Conservation (phyloP, 345 rosid genomes). For the Boechera retrofracta region DNA sequence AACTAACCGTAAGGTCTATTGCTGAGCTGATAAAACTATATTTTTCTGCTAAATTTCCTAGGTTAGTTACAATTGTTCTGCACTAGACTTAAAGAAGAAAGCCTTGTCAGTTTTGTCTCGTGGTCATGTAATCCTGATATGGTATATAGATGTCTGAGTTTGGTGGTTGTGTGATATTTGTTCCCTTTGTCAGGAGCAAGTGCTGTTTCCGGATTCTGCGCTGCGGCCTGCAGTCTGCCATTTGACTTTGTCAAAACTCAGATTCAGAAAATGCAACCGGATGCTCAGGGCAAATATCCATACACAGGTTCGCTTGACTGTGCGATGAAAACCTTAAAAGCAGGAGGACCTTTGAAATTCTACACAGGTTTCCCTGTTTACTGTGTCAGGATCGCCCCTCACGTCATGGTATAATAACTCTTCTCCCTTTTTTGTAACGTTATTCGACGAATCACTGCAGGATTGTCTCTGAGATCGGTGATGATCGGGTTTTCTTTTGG, state of each 20-base stretch:
- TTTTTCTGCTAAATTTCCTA: not conserved
- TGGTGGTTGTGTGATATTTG: slow-evolving; percentile 19
- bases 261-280: slow-evolving; percentile 99
- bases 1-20: not conserved
- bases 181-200: slow-evolving; percentile 73
- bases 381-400: slow-evolving; percentile 95
- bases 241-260: slow-evolving; percentile 98
- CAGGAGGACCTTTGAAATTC: slow-evolving; percentile 89
- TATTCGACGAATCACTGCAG: not conserved
- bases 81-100: not conserved
- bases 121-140: not conserved
- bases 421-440: not conserved
- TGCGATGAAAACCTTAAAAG: slow-evolving; percentile 74
- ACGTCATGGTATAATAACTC: slow-evolving; percentile 77
- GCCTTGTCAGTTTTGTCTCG: not conserved
- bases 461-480: not conserved
- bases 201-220: slow-evolving; percentile 87
- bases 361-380: slow-evolving; percentile 98
- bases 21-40: not conserved
- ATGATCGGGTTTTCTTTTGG: slow-evolving; percentile 22
- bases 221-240: slow-evolving; percentile 95
- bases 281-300: slow-evolving; percentile 89
- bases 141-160: slow-evolving; percentile 9
- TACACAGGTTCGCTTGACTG: slow-evolving; percentile 93
- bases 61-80: slow-evolving; percentile 4